Evolutionary conservation across 176 grass and related monocot genomes (phyloP), one percentile per base, ranked within the genome.

Genomic region (Musa beccarii): DNA sequence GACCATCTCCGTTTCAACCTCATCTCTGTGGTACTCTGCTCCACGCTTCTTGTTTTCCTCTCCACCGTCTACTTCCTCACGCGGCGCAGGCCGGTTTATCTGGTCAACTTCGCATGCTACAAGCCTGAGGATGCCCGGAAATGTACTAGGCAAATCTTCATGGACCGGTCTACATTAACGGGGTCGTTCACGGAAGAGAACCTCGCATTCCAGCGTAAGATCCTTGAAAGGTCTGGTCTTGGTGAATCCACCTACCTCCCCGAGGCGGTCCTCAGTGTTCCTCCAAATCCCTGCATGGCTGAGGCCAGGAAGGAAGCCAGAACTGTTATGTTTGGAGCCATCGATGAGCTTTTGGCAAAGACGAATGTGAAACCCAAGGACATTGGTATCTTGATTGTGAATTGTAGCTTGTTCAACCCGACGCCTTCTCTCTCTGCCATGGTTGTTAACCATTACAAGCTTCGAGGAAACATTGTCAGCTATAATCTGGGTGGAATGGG

Each of bases 321-420:
- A 17, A 79, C 72, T 19, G 87, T 92, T n/a, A 92, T 96, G 89
- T 96, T 92, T 52, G 89, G 92, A 53, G 89, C 86, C 80, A 83
- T 92, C 7, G 92, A 96, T 62, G 82, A 79, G 51, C 77, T 96
- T 53, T 80, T 96, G 17, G 77, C 76, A n/a, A 96, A 92, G 86
- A 92, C 92, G 1, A 80, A 82, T 8, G 68, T 96, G 0, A 78
- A 73, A 19, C 82, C 92, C 59, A 96, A 92, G 78, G 92, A 96
- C 79, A 92, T 96, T 10, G 92, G 89, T 8, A 52, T 96, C 24
- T 85, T 96, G 6, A 82, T 96, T 20, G 89, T 92, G 7, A 96
- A 92, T 50, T 96, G 92, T 80, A 96, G 92, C 86, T 69, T 97
- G 26, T 97, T 97, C 85, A 97, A 93, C 77, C 93, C 93, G 0